Conservation (phyloP, 192 early-diverging fungal genomes). For the Mycoemilia scoparia region DNA sequence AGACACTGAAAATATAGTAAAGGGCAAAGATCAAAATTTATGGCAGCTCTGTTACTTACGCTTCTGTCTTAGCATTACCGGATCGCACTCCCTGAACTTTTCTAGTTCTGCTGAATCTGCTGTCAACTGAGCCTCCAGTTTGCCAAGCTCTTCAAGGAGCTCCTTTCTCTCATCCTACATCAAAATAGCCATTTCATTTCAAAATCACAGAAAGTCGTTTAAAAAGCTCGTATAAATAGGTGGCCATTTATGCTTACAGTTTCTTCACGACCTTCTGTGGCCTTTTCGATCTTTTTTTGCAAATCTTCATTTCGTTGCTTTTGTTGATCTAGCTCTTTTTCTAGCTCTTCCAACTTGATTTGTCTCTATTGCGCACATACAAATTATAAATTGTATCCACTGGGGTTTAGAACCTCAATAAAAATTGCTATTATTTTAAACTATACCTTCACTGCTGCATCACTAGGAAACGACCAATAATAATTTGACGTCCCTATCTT, state of each 20-base stretch:
- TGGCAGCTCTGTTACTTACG: too few species aligned
- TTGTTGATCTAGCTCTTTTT: slow-evolving; percentile 28
- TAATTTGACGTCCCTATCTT: slow-evolving; percentile 85
- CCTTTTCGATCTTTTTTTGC: slow-evolving; percentile 23
- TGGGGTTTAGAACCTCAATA: background rate
- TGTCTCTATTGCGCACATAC: slow-evolving; percentile 21
- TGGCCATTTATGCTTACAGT: too few species aligned
- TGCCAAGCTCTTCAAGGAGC: slow-evolving; percentile 31
- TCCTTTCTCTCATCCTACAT: slow-evolving; percentile 35
- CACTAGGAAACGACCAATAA: slow-evolving; percentile 79
- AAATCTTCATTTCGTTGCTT: slow-evolving; percentile 27
- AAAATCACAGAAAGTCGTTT: slow-evolving; percentile 2
- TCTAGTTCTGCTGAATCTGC: slow-evolving; percentile 35
- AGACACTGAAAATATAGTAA: background rate
- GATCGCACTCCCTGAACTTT: slow-evolving; percentile 60
- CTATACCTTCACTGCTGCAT: slow-evolving; percentile 30
- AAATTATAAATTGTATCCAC: slow-evolving; percentile 1
- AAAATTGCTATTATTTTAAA: background rate
- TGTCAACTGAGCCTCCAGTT: slow-evolving; percentile 24
- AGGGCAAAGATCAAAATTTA: too few species aligned
- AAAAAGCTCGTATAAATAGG: too few species aligned
- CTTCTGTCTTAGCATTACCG: slow-evolving; percentile 44
- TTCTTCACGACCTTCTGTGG: slow-evolving; percentile 41
- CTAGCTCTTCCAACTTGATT: slow-evolving; percentile 28
- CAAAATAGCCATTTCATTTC: background rate